Base-by-base conservation (phyloP, 106 monocot genomes). In the Dendrobium nobile region DNA sequence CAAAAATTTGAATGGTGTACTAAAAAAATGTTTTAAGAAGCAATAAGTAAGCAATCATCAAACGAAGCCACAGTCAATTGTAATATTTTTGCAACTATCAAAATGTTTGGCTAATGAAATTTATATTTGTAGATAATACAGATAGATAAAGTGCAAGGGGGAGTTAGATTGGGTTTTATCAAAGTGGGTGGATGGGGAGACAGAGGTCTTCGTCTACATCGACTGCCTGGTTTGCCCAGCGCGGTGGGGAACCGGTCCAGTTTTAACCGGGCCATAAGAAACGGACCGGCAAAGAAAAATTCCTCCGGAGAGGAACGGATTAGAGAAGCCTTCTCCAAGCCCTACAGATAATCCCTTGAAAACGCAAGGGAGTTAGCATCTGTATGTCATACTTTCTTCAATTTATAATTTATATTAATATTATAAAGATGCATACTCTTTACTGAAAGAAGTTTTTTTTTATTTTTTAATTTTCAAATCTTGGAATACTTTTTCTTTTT, bases 301-400 rank as follows among this genome's bases (percentile, higher is more conserved):
- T 18, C 80, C 97, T 10, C 97, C 91, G 97, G 90, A 22, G 97
- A 98, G 82, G 88, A 80, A 6, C 87, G 97, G 70, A 98, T 98
- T 68, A 98, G 94, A 87, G 90, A 73, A 98, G 94, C 77, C 88
- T 97, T 5, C 92, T 92, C 4, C 85, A 86, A 84, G 97, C 97
- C 0, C 86, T 98, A 20, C 90, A 91, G 80, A 96, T n/a, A 85
- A 83, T 90, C 87, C 9, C 81, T 85, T 5, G 83, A 93, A 79
- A 88, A 92, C 37, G 93, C 96, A 24, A 87, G 80, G 47, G 15
- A n/a, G 2, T 51, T 51, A 51, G 51, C 51, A 13, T 13, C 51
- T 45, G 45, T 45, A 45, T 37, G 42, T 82, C 8, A 45, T n/a
- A 45, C 9, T 51, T 51, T 15, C 13, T 15, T 51, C 0, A 15